Percentiles rank a stretch among this genome's conserved stretches.
These are phyloP conservation scores for Talaromyces piceae DNA, from an alignment of 2,329 filamentous ascomycete genomes.

Conservation along the genomic window DNA sequence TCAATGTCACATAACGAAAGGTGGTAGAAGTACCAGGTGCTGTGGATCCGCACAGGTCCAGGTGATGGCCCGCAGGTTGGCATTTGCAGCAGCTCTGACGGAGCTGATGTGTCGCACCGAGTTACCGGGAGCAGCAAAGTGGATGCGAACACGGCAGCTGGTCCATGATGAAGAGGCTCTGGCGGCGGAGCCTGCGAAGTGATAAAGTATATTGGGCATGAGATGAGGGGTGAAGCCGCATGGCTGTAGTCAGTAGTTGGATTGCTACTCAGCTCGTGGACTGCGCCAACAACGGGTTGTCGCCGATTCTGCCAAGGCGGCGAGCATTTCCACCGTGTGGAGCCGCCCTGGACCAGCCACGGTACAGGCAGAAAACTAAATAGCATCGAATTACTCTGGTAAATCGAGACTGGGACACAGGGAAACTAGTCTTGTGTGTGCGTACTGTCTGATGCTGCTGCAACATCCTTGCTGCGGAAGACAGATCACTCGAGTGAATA, in stretches of 20 bases:
- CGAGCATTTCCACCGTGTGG: not conserved
- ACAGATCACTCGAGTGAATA: too few species aligned
- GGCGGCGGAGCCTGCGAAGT: not conserved
- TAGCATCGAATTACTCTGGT: too few species aligned
- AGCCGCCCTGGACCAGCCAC: not conserved
- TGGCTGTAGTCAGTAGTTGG: too few species aligned
- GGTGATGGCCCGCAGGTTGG: conserved; percentile 6
- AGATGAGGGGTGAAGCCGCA: not conserved
- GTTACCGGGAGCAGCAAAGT: not conserved
- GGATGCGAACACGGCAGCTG: not conserved
- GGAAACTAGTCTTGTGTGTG: too few species aligned
- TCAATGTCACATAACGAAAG: too few species aligned
- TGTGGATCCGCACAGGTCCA: conserved; percentile 1
- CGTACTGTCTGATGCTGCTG: too few species aligned
- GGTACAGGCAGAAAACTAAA: too few species aligned
- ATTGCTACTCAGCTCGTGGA: not conserved
- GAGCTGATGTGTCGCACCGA: conserved; percentile 1
- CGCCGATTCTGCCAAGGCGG: not conserved
- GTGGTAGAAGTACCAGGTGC: conserved; percentile 14
- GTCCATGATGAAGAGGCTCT: conserved; percentile 2
- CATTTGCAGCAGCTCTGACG: not conserved
- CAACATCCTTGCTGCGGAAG: too few species aligned
- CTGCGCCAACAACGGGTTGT: not conserved
- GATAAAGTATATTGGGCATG: conserved; percentile 4
- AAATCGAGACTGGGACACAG: too few species aligned